A percentile compares a stretch with the other conserved stretches of the same genome.
Conservation (phyloP, 139 green algal genomes). For the Edaphochlamys debaryana region DNA sequence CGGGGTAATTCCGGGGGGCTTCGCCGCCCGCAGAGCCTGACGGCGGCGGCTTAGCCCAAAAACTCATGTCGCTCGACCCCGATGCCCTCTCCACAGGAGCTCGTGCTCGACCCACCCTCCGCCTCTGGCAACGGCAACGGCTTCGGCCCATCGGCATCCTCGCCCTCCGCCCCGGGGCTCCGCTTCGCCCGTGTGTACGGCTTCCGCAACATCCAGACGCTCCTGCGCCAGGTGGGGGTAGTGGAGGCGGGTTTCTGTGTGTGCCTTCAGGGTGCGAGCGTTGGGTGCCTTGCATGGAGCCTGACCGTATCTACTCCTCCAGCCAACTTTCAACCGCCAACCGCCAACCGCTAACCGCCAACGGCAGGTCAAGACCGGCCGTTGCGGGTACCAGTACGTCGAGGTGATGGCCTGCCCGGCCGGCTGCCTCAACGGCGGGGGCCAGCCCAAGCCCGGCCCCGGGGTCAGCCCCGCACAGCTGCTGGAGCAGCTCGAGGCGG, state of each 20-base stretch:
- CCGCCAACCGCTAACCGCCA: background rate
- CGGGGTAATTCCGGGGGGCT: no score
- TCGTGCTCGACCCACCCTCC: background rate
- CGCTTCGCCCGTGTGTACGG: constrained; percentile 89
- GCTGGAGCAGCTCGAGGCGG: constrained; percentile 55
- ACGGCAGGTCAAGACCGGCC: constrained; percentile 76
- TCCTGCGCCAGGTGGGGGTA: constrained; percentile 83
- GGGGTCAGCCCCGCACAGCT: constrained; percentile 58
- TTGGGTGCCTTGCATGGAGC: no score
- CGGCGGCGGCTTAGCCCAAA: no score
- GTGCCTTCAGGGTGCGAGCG: no score
- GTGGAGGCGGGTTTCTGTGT: no score
- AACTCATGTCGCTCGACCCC: no score
- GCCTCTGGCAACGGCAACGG: no score
- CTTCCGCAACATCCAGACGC: constrained; percentile 97
- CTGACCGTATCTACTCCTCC: no score
- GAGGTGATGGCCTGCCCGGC: constrained; percentile 97
- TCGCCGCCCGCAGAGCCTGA: no score
- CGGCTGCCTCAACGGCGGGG: constrained; percentile 95
- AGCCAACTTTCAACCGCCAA: background rate
- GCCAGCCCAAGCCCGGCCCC: constrained; percentile 77
- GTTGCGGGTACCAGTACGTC: constrained; percentile 92
- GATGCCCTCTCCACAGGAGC: constrained; percentile 37
- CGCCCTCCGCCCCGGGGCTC: constrained; percentile 60
- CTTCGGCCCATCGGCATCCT: no score